Conservation (phyloP, 1,284 basidiomycete species). For the Amylostereum areolatum region DNA sequence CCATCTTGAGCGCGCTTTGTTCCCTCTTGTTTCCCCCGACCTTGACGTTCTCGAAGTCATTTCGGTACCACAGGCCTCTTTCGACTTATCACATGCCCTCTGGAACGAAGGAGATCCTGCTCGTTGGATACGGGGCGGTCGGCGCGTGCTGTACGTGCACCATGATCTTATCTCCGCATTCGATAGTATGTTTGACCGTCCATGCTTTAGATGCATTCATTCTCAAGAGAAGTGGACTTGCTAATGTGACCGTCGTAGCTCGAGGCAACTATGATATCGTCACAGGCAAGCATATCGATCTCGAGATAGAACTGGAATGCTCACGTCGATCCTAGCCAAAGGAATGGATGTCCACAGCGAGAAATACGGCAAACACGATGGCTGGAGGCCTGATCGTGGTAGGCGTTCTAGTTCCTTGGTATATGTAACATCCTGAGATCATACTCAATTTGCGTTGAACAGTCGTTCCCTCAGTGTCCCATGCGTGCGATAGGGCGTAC, state of each 20-base stretch:
- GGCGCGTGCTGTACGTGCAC: slow-evolving; percentile 46
- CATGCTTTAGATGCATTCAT: slow-evolving; percentile 49
- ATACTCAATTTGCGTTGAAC: slow-evolving; percentile 22
- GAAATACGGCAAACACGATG: slow-evolving; percentile 51
- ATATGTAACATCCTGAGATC: slow-evolving; percentile 30
- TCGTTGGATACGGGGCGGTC: slow-evolving; percentile 54
- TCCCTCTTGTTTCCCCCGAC: too few relatives aligned
- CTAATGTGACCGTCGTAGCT: slow-evolving; percentile 69
- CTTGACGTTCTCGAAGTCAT: neutral
- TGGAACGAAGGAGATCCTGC: slow-evolving; percentile 40
- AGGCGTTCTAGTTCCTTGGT: slow-evolving; percentile 31
- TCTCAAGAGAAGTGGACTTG: slow-evolving; percentile 55
- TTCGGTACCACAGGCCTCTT: neutral
- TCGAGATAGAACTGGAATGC: neutral
- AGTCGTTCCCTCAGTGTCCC: slow-evolving; percentile 55
- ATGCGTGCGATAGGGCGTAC: slow-evolving; percentile 57
- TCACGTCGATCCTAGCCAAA: slow-evolving; percentile 24
- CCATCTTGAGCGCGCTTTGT: too few relatives aligned
- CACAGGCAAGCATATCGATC: slow-evolving; percentile 30
- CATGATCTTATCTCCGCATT: neutral
- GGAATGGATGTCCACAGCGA: slow-evolving; percentile 54
- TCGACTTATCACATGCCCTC: slow-evolving; percentile 4
- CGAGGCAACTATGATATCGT: slow-evolving; percentile 65
- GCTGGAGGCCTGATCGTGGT: slow-evolving; percentile 63
- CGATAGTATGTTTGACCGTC: slow-evolving; percentile 28